phyloP scores from a whole-genome alignment of 345 rosid species.

The Punica granatum region DNA sequence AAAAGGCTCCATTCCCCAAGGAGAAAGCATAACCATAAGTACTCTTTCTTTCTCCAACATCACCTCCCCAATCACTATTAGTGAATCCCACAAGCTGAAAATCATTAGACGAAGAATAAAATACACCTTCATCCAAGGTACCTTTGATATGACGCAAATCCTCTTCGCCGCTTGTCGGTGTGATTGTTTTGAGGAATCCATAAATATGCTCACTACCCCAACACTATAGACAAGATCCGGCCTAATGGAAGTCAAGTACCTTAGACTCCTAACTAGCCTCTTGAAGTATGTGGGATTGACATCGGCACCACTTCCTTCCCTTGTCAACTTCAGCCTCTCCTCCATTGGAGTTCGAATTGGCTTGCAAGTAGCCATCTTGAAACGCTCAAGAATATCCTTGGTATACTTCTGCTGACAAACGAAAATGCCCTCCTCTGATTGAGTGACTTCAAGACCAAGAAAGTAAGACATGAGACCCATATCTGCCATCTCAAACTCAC shows the following conservation, averaged over 20 bases:
- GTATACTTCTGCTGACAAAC: background rate
- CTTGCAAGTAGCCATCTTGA: background rate
- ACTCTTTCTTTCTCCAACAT: background rate
- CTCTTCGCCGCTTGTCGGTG: background rate
- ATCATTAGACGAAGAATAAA: too few species aligned
- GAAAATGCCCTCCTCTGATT: background rate
- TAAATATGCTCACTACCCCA: too few species aligned
- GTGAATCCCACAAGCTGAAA: background rate
- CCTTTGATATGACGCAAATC: background rate
- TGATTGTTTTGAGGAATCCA: too few species aligned
- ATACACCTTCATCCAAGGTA: background rate
- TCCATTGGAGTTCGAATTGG: too few species aligned
- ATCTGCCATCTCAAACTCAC: slow-evolving; percentile 5
- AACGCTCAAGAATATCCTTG: background rate
- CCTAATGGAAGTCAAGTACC: too few species aligned
- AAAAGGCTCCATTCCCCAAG: background rate
- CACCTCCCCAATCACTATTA: background rate
- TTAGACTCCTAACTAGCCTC: too few species aligned
- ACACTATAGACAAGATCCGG: too few species aligned
- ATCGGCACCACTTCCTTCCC: background rate
- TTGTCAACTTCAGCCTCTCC: background rate
- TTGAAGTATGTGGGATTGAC: too few species aligned
- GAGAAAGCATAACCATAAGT: background rate
- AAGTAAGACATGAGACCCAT: slow-evolving; percentile 6
- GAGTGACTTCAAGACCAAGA: slow-evolving; percentile 1